Evolutionary conservation across 2,329 filamentous ascomycete species (phyloP).

Genomic region (Magnaporthales sp.): DNA sequence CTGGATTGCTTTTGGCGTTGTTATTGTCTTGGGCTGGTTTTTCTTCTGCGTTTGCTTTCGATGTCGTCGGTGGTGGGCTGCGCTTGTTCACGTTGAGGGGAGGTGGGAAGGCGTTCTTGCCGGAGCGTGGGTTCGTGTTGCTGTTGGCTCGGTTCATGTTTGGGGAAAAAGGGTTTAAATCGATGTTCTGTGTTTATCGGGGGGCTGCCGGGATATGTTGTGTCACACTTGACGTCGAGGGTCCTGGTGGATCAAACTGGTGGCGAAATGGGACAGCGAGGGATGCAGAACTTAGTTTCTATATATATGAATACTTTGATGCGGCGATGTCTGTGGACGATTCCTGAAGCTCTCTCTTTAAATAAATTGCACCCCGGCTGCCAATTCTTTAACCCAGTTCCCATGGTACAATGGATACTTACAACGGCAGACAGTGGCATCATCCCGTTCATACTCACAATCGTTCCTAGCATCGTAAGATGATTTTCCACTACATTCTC

Average conservation of each 20-base stretch:
- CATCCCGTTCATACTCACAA: not conserved
- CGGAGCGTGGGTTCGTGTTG: constrained; percentile 3
- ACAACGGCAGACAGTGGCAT: too few relatives aligned
- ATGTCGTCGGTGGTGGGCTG: not conserved
- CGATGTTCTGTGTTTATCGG: not conserved
- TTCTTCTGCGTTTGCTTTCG: not conserved
- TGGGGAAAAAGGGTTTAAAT: not conserved
- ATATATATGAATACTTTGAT: not conserved
- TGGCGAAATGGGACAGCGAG: not conserved
- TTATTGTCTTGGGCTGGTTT: not conserved
- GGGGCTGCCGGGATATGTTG: not conserved
- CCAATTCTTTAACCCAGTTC: too few relatives aligned
- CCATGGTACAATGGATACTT: too few relatives aligned
- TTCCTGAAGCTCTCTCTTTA: not conserved
- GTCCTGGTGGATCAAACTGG: not conserved
- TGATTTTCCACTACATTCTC: too few relatives aligned
- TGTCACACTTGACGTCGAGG: not conserved
- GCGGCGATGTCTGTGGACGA: not conserved
- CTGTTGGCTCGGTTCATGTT: not conserved
- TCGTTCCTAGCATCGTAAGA: not conserved
- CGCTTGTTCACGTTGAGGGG: not conserved
- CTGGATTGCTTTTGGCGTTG: not conserved
- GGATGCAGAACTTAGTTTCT: not conserved
- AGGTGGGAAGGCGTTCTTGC: constrained; percentile 1
- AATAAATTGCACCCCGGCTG: not conserved